phyloP scores from a whole-genome alignment of 495 filamentous ascomycete genomes.

The Aspergillus cristatus region DNA sequence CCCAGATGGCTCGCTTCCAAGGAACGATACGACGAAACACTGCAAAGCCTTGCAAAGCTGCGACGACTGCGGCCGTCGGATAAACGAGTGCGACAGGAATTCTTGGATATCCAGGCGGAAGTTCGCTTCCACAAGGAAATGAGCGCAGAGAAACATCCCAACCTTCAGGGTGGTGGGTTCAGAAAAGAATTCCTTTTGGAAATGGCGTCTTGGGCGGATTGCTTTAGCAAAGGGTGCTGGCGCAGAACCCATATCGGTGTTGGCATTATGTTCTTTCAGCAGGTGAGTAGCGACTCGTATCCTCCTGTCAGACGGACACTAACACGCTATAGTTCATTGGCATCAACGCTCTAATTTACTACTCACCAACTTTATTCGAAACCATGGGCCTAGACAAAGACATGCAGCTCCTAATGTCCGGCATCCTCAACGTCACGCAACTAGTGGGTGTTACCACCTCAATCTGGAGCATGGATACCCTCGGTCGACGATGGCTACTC shows the following conservation, averaged over 20 bases:
- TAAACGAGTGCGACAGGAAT: slow-evolving; percentile 38
- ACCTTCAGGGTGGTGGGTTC: slow-evolving; percentile 23
- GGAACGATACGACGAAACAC: slow-evolving; percentile 38
- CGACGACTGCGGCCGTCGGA: slow-evolving; percentile 34
- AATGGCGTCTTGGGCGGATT: slow-evolving; percentile 37
- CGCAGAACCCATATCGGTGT: slow-evolving; percentile 45
- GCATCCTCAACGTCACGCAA: slow-evolving; percentile 48
- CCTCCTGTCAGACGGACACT: background rate
- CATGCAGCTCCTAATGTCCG: slow-evolving; percentile 51
- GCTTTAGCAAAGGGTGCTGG: slow-evolving; percentile 44
- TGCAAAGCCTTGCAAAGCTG: slow-evolving; percentile 35
- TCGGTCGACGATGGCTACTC: slow-evolving; percentile 39
- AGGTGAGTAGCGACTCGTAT: slow-evolving; percentile 14
- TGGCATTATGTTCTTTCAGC: slow-evolving; percentile 49
- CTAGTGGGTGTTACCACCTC: slow-evolving; percentile 38
- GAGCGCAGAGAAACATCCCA: slow-evolving; percentile 36
- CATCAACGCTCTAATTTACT: slow-evolving; percentile 47
- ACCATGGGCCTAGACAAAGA: slow-evolving; percentile 46
- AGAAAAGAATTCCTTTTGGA: slow-evolving; percentile 30
- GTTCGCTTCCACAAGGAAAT: slow-evolving; percentile 40
- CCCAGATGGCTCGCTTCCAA: slow-evolving; percentile 45
- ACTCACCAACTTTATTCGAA: slow-evolving; percentile 47
- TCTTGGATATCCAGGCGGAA: slow-evolving; percentile 42
- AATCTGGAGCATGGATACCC: slow-evolving; percentile 41
- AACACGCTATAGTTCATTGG: slow-evolving; percentile 31